Evolutionary conservation across 192 early-diverging fungal species (phyloP), one percentile per base, ranked within the genome.

Genomic region (Diversispora epigaea): DNA sequence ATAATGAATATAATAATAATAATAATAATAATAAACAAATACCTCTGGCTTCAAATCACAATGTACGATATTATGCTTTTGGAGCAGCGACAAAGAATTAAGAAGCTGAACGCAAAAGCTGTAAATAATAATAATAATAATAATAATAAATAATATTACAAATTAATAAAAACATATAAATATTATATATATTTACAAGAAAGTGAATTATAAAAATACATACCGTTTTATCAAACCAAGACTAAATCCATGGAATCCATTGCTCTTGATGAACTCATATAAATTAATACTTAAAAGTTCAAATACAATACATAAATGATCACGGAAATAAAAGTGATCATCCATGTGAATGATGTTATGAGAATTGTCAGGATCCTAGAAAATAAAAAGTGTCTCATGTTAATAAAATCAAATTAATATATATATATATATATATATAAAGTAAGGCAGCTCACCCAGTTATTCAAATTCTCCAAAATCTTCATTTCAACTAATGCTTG

Each of bases 1-100:
- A 32, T 32, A 43, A n/a, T 64, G 39, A 64, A 64, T 14, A 1
- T 41, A 41, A 41, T 64, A 43, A 40, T 41, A 41, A 15, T 17
- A n/a, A n/a, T 8, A 11, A 17, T 17, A 54, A 17, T 54, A 17
- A 54, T 54, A 11, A 17, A 54, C 50, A 54, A 54, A 11, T 85
- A 90, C 91, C 89, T 98, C 96, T 5, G 96, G 96, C 77, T 99
- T 99, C 73, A 99, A 84, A 82, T 99, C 97, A 68, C 96, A 97
- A 71, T 99, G 97, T 21, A 99, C 92, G 64, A 99, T 93, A 40
- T 82, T 84, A 70, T 93, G 86, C 45, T 84, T 80, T 47, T 84
- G 77, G 76, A 99, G 81, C 44, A 98, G 77, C 39, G 86, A 79
- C 63, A 99, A 80, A 19, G 92, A 90, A 62, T 94, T 89, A 43